phyloP scores from a whole-genome alignment of 2,329 filamentous ascomycete genomes.

The Microascus cirrosus region DNA sequence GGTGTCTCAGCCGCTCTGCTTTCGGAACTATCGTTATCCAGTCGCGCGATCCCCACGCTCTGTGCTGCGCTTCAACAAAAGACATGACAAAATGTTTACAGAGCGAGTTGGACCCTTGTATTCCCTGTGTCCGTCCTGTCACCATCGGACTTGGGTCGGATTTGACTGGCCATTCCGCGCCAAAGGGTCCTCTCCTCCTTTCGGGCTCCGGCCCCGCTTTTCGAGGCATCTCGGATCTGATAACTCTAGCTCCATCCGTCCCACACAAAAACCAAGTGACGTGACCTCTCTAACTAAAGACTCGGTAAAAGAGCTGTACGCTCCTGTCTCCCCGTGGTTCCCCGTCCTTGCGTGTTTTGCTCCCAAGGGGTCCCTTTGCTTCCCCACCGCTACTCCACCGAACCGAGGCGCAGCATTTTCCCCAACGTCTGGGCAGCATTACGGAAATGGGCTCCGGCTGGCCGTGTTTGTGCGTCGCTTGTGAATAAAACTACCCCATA shows the following conservation, averaged over 20 bases:
- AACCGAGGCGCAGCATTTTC: background rate
- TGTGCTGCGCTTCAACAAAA: background rate
- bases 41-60: background rate
- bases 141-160: background rate
- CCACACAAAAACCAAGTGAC: background rate
- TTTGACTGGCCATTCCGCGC: background rate
- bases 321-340: background rate
- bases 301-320: no score
- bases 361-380: background rate
- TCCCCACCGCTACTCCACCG: background rate
- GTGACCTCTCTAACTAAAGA: no score
- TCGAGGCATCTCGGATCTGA: constrained; percentile 14
- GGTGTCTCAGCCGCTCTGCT: no score
- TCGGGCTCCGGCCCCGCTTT: background rate
- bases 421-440: background rate
- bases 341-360: background rate
- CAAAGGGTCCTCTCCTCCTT: no score
- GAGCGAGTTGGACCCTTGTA: background rate
- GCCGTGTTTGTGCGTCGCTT: no score
- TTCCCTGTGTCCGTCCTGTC: background rate
- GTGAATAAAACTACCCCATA: no score
- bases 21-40: background rate
- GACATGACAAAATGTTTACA: background rate
- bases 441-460: background rate
- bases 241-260: constrained; percentile 9